Base-by-base conservation (phyloP, 495 filamentous ascomycete genomes). In the Baudoinia panamericana region DNA sequence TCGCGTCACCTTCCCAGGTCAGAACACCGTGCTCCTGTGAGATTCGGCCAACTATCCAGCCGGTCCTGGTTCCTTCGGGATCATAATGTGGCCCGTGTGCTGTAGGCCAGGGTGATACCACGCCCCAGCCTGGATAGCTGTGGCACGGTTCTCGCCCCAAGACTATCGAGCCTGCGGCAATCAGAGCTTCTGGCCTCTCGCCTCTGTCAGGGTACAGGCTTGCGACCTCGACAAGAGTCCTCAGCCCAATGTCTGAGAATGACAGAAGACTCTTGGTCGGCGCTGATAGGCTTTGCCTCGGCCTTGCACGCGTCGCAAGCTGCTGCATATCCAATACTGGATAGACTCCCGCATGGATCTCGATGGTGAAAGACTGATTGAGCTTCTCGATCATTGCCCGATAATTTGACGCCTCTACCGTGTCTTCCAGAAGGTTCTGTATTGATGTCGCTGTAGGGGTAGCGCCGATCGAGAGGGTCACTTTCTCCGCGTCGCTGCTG, bases 311-410 rank as follows among this genome's bases (percentile, higher is more conserved):
- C 3, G 84, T 84, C 1, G 82, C 76, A 1, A 90, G 58, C 44
- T 92, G 85, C 56, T 93, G 85, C 50, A 90, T 61, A 55, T 92
- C 85, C 1, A 90, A 68, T 6, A 81, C 64, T 0, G 82, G 73
- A 56, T 82, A 82, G 1, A 78, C 75, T 11, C 79, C 76, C 0
- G 81, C 80, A 63, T 87, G 79, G 0, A 84, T 46, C 48, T 85
- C 82, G 25, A 84, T 54, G 3, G 53, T 56, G 29, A 68, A 64
- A 4, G 45, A 47, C 16, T 56, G 18, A 57, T 61, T 32, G 23
- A 57, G 13, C 40, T 34, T 25, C 59, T 56, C 40, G 4, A 61
- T 40, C 2, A 61, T 31, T 5, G 41, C 35, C 8, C 52, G 41
- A 10, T 48, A 45, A 15, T 50, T 28, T 48, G 49, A 12, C 31